Percentiles rank a stretch among this genome's conserved stretches.
These are phyloP conservation scores for Imleria badia DNA, from an alignment of 768 basidiomycete species.

Conservation along the genomic window DNA sequence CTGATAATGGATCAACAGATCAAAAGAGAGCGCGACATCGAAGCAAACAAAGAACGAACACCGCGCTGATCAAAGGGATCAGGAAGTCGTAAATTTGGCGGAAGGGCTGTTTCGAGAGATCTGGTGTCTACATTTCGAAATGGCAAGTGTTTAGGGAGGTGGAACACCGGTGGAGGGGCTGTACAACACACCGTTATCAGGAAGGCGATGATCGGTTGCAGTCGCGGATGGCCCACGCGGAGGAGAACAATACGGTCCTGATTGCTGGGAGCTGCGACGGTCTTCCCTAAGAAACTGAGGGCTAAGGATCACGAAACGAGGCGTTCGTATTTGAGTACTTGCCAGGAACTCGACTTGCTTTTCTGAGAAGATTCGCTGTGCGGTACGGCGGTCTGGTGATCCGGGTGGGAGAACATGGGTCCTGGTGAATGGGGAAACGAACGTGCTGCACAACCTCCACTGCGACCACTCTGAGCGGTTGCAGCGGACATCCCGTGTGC, in stretches of 20 bases:
- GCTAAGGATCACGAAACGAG: constrained; percentile 16
- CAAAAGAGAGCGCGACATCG: constrained; percentile 36
- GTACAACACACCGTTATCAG: constrained; percentile 32
- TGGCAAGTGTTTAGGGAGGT: constrained; percentile 29
- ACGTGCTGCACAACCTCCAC: constrained; percentile 13
- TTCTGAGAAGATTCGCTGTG: constrained; percentile 27
- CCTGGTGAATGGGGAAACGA: constrained; percentile 21
- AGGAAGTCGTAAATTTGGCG: constrained; percentile 34
- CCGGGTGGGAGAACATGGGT: constrained; percentile 31
- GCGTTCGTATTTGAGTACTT: constrained; percentile 23
- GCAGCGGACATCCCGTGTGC: constrained; percentile 15
- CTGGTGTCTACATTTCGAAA: constrained; percentile 31
- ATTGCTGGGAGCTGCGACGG: constrained; percentile 24
- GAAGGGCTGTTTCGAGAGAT: constrained; percentile 34
- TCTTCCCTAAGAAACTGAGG: constrained; percentile 28
- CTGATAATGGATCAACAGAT: constrained; percentile 41
- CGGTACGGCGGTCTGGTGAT: constrained; percentile 30
- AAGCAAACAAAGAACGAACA: constrained; percentile 37
- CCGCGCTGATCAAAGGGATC: constrained; percentile 35
- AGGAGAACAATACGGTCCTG: constrained; percentile 20
- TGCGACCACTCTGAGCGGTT: constrained; percentile 2
- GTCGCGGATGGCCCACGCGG: constrained; percentile 24
- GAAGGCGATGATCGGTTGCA: constrained; percentile 34
- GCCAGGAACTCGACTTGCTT: constrained; percentile 27
- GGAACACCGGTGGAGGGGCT: constrained; percentile 21